Evolutionary conservation across 768 basidiomycete species (phyloP).

Genomic region (Hypholoma fasciculare): DNA sequence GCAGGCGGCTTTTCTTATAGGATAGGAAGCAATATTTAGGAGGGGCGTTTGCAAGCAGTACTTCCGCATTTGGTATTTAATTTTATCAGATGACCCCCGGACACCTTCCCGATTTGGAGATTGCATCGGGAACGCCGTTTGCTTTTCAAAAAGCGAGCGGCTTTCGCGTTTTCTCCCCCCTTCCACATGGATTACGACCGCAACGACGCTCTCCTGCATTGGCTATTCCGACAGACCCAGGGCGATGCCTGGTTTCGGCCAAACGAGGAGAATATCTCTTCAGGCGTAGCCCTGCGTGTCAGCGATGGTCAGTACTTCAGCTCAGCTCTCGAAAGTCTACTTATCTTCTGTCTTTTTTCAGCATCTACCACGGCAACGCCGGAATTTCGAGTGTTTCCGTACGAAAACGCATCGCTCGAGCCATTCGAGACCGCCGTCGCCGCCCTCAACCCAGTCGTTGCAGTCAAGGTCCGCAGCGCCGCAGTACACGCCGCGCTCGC

Average conservation of each 20-base stretch:
- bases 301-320: too few species aligned
- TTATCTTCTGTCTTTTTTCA: neutral
- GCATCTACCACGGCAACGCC: slow-evolving; percentile 26
- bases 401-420: slow-evolving; percentile 68
- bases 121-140: slow-evolving; percentile 6
- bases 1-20: neutral
- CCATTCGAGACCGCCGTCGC: slow-evolving; percentile 77
- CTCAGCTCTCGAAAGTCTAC: too few species aligned
- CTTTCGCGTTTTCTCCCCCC: neutral
- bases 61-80: neutral
- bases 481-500: slow-evolving; percentile 79
- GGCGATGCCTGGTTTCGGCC: slow-evolving; percentile 86
- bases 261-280: slow-evolving; percentile 70
- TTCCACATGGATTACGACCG: slow-evolving; percentile 69
- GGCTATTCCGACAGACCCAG: slow-evolving; percentile 78
- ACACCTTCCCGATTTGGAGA: slow-evolving; percentile 6
- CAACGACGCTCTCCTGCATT: slow-evolving; percentile 78
- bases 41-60: neutral
- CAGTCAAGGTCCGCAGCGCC: slow-evolving; percentile 76
- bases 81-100: slow-evolving; percentile 8
- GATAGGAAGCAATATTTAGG: neutral
- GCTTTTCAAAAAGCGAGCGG: neutral
- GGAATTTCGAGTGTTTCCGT: slow-evolving; percentile 80
- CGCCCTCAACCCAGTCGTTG: slow-evolving; percentile 77
- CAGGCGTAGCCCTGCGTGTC: slow-evolving; percentile 66